Base-by-base conservation (phyloP, 352 stramenopile species). In the Globisporangium solare region DNA sequence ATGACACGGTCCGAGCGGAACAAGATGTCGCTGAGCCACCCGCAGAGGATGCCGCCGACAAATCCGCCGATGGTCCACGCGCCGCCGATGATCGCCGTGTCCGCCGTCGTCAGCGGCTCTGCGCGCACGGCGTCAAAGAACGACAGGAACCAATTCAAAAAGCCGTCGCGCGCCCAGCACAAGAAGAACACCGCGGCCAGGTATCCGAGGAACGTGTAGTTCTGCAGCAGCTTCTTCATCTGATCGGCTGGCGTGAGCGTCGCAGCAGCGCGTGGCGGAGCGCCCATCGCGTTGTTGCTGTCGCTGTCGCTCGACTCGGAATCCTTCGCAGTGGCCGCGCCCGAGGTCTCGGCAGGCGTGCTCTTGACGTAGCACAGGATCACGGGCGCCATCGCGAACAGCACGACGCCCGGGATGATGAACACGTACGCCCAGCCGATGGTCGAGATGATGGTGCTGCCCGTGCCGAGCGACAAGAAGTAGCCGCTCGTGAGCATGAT, bases 111-210 rank as follows among this genome's bases (percentile, higher is more conserved):
- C 18, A 91, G 62, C 10, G 74, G 60, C 6, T 66, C 46, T 1
- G 47, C 55, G 7, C 81, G 78, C 35, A 88, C 81, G 32, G 79
- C 69, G 49, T 91, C 78, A 45, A 91, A 89, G 61, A 86, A 89
- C 1, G 81, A 85, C 32, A 88, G 66, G 58, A 89, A 89, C 81
- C 76, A 89, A 40, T 91, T 91, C 43, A 89, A 73, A 42, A 86
- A 86, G 22, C 78, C 81, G 43, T 88, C 78, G 32, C 76, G 76
- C 21, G 68, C 58, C 81, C 81, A 91, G 57, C 72, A 83, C 0
- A 91, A 61, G 58, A 78, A 89, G 54, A 91, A 91, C n/a, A 91
- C 62, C 4, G 76, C 72, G 7, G 64, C 61, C 20, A 91, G 66
- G 47, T 91, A 91, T 7, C 78, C 78, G 15, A 88, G 64, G 46